phyloP scores from a whole-genome alignment of 768 basidiomycete species.

The Podaxis mareebaensis region DNA sequence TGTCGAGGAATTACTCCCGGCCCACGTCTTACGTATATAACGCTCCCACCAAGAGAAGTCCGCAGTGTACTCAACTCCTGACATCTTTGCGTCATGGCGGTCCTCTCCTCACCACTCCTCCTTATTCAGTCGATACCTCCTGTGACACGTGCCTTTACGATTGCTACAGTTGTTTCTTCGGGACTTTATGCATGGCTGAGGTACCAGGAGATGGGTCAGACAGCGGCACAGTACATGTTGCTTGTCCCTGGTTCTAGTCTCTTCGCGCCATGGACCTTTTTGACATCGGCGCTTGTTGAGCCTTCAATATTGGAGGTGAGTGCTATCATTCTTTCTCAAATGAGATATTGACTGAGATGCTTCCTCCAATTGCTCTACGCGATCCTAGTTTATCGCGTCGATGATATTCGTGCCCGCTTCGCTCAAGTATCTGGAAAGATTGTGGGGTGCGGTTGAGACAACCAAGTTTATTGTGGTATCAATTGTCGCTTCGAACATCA shows the following conservation, averaged over 20 bases:
- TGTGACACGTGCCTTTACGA: slow-evolving; percentile 73
- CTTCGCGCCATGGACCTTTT: slow-evolving; percentile 90
- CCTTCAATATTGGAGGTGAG: slow-evolving; percentile 80
- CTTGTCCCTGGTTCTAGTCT: slow-evolving; percentile 80
- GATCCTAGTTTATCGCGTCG: slow-evolving; percentile 69
- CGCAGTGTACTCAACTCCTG: slow-evolving; percentile 11
- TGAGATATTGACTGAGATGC: slow-evolving; percentile 10
- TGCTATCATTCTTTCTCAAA: slow-evolving; percentile 18
- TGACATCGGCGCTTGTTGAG: slow-evolving; percentile 90
- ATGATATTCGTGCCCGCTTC: slow-evolving; percentile 79
- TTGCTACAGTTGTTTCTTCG: slow-evolving; percentile 57
- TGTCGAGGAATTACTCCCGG: neutral
- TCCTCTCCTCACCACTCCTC: slow-evolving; percentile 71
- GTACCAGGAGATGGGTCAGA: slow-evolving; percentile 47
- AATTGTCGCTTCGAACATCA: slow-evolving; percentile 81
- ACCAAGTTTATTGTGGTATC: slow-evolving; percentile 83
- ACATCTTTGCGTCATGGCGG: slow-evolving; percentile 54
- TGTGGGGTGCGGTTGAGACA: slow-evolving; percentile 90
- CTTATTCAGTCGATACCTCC: slow-evolving; percentile 74
- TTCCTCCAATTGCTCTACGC: slow-evolving; percentile 9
- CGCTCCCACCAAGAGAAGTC: neutral
- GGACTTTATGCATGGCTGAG: slow-evolving; percentile 64
- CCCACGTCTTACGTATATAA: neutral
- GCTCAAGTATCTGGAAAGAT: slow-evolving; percentile 86
- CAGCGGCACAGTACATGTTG: slow-evolving; percentile 65